Conservation (phyloP, 768 basidiomycete genomes). For the Cyclocybe aegerita region DNA sequence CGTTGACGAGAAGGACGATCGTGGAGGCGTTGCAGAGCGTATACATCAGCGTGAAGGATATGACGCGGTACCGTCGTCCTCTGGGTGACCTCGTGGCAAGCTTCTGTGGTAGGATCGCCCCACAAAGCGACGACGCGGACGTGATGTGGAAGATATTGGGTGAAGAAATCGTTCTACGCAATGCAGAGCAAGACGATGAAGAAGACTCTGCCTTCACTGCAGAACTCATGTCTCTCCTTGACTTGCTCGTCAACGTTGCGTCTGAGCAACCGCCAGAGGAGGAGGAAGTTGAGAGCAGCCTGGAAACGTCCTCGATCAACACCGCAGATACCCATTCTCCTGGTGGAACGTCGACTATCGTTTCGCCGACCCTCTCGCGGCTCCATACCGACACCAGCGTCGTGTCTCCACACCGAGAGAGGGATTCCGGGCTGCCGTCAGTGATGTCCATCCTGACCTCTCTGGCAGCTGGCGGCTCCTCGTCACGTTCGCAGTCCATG, state of each 20-base stretch:
- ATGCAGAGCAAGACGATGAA: constrained; percentile 36
- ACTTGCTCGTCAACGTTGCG: constrained; percentile 41
- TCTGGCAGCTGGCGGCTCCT: constrained; percentile 44
- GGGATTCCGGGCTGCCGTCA: constrained; percentile 45
- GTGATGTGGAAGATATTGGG: constrained; percentile 61
- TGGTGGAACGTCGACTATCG: constrained; percentile 29
- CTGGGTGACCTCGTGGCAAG: constrained; percentile 54
- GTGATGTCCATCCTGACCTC: constrained; percentile 68
- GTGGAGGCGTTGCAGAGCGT: constrained; percentile 57
- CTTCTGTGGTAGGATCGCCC: constrained; percentile 32
- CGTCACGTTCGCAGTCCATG: constrained; percentile 60
- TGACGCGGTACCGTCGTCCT: constrained; percentile 59
- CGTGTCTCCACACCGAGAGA: constrained; percentile 39
- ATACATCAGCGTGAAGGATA: constrained; percentile 69
- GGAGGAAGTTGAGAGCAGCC: constrained; percentile 42
- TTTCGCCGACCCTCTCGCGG: constrained; percentile 57
- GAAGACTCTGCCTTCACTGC: constrained; percentile 18
- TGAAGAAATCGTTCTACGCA: constrained; percentile 64
- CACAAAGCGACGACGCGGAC: constrained; percentile 36
- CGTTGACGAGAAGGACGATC: constrained; percentile 53
- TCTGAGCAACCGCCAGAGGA: constrained; percentile 19
- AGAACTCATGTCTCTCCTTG: constrained; percentile 30
- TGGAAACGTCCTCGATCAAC: constrained; percentile 37
- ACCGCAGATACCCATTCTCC: constrained; percentile 41
- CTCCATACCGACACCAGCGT: constrained; percentile 50